Conservation (phyloP, 257 asterid genomes). For the Voacanga thouarsii region DNA sequence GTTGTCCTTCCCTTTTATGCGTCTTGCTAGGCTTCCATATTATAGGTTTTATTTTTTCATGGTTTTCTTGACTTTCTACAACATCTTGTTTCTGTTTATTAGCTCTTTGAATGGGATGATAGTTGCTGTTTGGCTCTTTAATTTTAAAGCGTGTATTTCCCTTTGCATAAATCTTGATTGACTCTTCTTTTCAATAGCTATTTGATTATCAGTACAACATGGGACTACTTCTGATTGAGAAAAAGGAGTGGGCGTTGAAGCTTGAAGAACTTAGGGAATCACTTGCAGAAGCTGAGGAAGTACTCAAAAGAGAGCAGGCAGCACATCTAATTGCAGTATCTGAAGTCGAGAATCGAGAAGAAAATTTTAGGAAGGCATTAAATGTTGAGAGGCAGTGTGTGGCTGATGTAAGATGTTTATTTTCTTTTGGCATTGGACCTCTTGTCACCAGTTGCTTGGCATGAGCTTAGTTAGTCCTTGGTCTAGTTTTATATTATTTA, state of each 20-base stretch:
- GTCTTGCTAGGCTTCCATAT: neutral
- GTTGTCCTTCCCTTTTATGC: neutral
- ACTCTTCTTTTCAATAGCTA: conserved; percentile 46
- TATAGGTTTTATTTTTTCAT: neutral
- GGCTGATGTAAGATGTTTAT: conserved; percentile 49
- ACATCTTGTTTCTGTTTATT: neutral
- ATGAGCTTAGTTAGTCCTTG: neutral
- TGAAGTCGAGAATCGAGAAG: conserved; percentile 77
- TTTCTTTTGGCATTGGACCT: neutral
- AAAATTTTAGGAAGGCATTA: conserved; percentile 62
- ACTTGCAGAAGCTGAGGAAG: conserved; percentile 58
- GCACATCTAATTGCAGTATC: conserved; percentile 60
- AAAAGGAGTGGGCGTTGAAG: conserved; percentile 74
- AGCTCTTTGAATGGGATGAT: neutral
- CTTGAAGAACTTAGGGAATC: conserved; percentile 57
- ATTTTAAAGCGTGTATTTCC: neutral
- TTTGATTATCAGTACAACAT: conserved; percentile 78
- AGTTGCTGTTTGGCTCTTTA: neutral
- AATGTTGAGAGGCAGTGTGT: conserved; percentile 64
- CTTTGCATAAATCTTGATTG: neutral
- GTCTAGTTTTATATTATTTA: neutral
- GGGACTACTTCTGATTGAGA: conserved; percentile 89
- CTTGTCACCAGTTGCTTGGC: neutral
- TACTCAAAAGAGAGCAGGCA: conserved; percentile 73
- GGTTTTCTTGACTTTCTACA: neutral